Percentiles rank a stretch among this genome's conserved stretches.
These are phyloP conservation scores for Gracilariopsis chorda DNA, from an alignment of 23 red algal genomes.

Conservation along the genomic window DNA sequence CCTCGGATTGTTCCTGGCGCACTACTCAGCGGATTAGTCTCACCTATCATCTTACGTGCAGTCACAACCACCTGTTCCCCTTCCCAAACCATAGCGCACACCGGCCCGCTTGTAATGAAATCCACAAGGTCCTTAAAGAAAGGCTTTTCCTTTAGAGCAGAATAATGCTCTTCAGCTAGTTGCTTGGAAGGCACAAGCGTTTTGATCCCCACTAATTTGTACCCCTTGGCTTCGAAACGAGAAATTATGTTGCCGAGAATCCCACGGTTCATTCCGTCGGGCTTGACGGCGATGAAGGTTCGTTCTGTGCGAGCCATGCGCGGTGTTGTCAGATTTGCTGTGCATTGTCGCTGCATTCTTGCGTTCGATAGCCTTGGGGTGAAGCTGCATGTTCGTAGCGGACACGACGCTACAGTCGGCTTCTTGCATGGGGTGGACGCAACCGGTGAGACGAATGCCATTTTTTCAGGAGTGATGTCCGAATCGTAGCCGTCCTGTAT, in stretches of 20 bases:
- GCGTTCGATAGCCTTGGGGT: background rate
- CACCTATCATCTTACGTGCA: constrained; percentile 90
- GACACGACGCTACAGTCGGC: background rate
- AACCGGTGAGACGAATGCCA: background rate
- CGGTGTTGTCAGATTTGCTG: background rate
- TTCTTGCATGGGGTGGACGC: background rate
- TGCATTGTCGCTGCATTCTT: background rate
- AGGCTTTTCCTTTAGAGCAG: constrained; percentile 79
- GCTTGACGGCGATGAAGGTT: constrained; percentile 78
- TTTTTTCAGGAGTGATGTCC: too few species aligned
- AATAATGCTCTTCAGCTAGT: constrained; percentile 88
- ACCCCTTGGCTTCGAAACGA: constrained; percentile 88
- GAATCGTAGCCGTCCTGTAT: too few species aligned
- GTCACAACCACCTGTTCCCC: constrained; percentile 78
- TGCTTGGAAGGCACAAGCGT: constrained; percentile 61
- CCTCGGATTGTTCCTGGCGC: constrained; percentile 92
- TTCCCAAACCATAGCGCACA: constrained; percentile 97
- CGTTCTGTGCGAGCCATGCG: constrained; percentile 11
- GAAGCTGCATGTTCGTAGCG: background rate
- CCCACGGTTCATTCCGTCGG: constrained; percentile 94
- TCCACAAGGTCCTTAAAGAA: constrained; percentile 86
- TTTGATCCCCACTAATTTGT: constrained; percentile 86
- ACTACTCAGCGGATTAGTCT: constrained; percentile 84
- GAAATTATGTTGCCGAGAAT: constrained; percentile 92
- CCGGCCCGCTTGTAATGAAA: constrained; percentile 86